phyloP scores from a whole-genome alignment of 2,329 filamentous ascomycete genomes.

The Pseudogymnoascus sp. region DNA sequence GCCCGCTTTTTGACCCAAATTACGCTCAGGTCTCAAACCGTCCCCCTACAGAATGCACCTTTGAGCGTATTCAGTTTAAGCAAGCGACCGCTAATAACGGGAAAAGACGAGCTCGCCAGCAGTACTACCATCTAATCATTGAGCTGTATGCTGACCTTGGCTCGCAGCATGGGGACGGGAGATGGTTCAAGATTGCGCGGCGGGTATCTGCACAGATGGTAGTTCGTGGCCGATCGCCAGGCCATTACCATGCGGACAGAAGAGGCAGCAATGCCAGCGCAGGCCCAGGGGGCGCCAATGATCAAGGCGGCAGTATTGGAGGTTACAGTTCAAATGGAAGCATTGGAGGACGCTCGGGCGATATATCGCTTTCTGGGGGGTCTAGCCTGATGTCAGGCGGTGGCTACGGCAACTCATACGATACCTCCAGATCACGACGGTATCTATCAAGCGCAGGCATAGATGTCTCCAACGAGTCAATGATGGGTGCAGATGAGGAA shows the following conservation, averaged over 20 bases:
- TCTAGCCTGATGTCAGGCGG: slow-evolving; percentile 22
- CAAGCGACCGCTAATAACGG: slow-evolving; percentile 68
- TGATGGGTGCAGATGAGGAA: slow-evolving; percentile 23
- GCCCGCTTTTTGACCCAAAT: slow-evolving; percentile 13
- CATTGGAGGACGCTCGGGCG: slow-evolving; percentile 19
- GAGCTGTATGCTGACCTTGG: slow-evolving; percentile 54
- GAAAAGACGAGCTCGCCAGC: slow-evolving; percentile 62
- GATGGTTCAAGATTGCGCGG: slow-evolving; percentile 51
- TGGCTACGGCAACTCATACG: slow-evolving; percentile 21
- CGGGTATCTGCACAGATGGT: slow-evolving; percentile 54
- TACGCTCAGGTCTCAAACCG: slow-evolving; percentile 14
- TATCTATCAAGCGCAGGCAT: slow-evolving; percentile 20
- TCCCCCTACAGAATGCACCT: slow-evolving; percentile 32
- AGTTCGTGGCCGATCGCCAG: slow-evolving; percentile 56
- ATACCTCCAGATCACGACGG: slow-evolving; percentile 19
- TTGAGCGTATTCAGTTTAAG: slow-evolving; percentile 69
- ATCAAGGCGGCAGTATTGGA: slow-evolving; percentile 20
- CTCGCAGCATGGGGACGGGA: slow-evolving; percentile 25
- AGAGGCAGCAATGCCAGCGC: slow-evolving; percentile 43
- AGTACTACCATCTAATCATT: slow-evolving; percentile 64
- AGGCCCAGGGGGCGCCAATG: slow-evolving; percentile 40
- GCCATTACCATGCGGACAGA: slow-evolving; percentile 49
- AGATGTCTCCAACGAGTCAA: slow-evolving; percentile 26
- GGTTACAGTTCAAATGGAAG: slow-evolving; percentile 22
- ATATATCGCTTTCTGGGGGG: slow-evolving; percentile 23